phyloP scores from a whole-genome alignment of 2,329 filamentous ascomycete species.

The Colletotrichum simmondsii region DNA sequence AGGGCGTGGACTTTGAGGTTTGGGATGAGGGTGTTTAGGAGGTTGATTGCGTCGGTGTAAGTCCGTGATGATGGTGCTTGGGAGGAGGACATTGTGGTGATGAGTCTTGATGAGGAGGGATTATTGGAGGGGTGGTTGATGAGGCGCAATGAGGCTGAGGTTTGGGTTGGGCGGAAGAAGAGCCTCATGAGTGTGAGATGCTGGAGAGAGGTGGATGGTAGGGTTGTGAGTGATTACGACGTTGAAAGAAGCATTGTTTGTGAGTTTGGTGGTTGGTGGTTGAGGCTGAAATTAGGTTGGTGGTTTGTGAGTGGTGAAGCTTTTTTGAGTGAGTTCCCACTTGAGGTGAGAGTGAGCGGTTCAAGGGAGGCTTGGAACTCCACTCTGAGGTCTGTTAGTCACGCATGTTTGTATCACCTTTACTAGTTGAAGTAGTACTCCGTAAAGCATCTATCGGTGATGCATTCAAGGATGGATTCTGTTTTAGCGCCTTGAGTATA shows the following conservation, averaged over 20 bases:
- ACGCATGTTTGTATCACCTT: too few relatives aligned
- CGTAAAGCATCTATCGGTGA: accelerated
- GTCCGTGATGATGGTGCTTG: conserved; percentile 19
- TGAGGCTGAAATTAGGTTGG: conserved; percentile 19
- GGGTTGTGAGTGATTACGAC: background rate
- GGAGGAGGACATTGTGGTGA: conserved; percentile 14
- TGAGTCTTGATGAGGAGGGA: background rate
- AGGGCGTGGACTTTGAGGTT: conserved; percentile 34
- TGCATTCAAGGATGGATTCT: too few relatives aligned
- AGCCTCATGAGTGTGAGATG: background rate
- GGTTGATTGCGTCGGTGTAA: conserved; percentile 31
- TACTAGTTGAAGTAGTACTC: too few relatives aligned
- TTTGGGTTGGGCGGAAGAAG: background rate
- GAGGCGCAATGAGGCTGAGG: background rate
- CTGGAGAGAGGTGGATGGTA: background rate
- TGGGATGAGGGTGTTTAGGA: conserved; percentile 34
- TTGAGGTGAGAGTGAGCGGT: background rate
- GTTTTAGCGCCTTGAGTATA: too few relatives aligned
- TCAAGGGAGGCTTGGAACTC: background rate
- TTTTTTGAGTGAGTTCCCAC: conserved; percentile 13
- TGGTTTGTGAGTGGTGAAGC: conserved; percentile 2
- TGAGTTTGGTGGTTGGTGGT: background rate
- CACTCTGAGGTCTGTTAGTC: background rate
- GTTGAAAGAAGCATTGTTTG: conserved; percentile 4
- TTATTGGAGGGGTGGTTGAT: background rate